phyloP scores from a whole-genome alignment of 805 yeast genomes.

The Ogataea sp. region DNA sequence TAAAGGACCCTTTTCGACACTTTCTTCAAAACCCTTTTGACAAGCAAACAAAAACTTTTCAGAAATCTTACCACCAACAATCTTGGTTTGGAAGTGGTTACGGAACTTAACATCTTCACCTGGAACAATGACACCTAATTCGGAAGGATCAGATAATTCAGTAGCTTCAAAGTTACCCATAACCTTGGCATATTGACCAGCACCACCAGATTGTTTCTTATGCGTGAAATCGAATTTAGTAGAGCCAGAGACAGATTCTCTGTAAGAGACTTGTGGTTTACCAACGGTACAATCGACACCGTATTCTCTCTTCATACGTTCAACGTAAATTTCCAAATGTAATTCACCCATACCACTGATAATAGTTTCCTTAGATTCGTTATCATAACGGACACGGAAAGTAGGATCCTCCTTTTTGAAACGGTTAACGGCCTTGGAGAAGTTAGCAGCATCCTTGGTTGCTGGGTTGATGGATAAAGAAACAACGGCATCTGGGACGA shows the following conservation, averaged over 20 bases:
- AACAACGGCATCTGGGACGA: slow-evolving; percentile 97
- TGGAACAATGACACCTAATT: slow-evolving; percentile 15
- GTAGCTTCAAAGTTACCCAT: slow-evolving; percentile 61
- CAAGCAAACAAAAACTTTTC: slow-evolving; percentile 93
- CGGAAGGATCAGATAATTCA: slow-evolving; percentile 45
- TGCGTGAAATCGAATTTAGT: slow-evolving; percentile 87
- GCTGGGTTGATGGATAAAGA: slow-evolving; percentile 87
- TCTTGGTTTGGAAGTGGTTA: slow-evolving; percentile 74
- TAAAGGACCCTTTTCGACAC: slow-evolving; percentile 92
- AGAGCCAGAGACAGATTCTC: slow-evolving; percentile 77
- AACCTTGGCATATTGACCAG: slow-evolving; percentile 98
- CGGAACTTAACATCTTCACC: slow-evolving; percentile 29
- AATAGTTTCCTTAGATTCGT: slow-evolving; percentile 88
- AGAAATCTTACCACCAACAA: slow-evolving; percentile 95
- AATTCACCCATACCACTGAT: slow-evolving; percentile 98
- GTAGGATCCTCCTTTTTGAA: slow-evolving; percentile 99
- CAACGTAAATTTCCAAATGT: slow-evolving; percentile 95
- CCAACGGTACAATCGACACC: slow-evolving; percentile 94
- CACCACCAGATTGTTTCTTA: slow-evolving; percentile 98
- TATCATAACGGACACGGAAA: slow-evolving; percentile 84
- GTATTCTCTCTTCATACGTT: slow-evolving; percentile 96
- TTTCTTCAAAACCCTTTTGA: slow-evolving; percentile 91
- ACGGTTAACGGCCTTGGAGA: slow-evolving; percentile 93
- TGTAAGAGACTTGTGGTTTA: slow-evolving; percentile 95
- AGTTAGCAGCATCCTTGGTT: slow-evolving; percentile 77